These are phyloP conservation scores for Wickerhamomyces mucosus DNA, from an alignment of 805 yeast species.

Conservation along the genomic window DNA sequence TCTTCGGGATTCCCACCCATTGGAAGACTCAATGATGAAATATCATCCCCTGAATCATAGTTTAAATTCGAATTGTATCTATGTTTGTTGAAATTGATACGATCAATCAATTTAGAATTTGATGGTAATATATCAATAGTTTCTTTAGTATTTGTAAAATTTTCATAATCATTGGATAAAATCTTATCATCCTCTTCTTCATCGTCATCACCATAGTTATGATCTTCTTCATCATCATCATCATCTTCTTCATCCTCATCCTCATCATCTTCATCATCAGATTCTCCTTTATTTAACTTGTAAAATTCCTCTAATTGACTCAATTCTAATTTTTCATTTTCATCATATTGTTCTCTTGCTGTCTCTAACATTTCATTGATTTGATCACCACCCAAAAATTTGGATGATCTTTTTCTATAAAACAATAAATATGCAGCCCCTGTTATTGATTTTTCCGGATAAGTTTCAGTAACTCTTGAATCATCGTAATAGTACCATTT, in stretches of 20 bases:
- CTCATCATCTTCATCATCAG: constrained; percentile 14
- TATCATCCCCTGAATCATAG: constrained; percentile 12
- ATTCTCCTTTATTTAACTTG: constrained; percentile 17
- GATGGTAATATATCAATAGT: neutral
- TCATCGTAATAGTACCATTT: constrained; percentile 92
- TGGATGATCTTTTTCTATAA: constrained; percentile 46
- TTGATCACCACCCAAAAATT: constrained; percentile 38
- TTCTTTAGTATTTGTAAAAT: constrained; percentile 1
- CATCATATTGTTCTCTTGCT: constrained; percentile 29
- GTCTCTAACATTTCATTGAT: constrained; percentile 31
- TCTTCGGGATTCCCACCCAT: constrained; percentile 18
- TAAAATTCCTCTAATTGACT: constrained; percentile 20
- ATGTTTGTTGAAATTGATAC: neutral
- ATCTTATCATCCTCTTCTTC: constrained; percentile 4
- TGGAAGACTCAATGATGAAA: constrained; percentile 12
- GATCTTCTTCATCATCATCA: constrained; percentile 7
- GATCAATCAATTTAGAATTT: too few relatives aligned
- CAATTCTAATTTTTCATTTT: constrained; percentile 13
- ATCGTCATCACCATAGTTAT: constrained; percentile 6
- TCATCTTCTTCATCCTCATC: constrained; percentile 6
- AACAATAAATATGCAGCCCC: constrained; percentile 85
- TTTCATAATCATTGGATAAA: constrained; percentile 2
- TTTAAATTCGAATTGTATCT: constrained; percentile 2
- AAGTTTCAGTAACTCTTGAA: constrained; percentile 54
- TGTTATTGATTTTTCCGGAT: constrained; percentile 51